A percentile compares a stretch with the other conserved stretches of the same genome.
These are phyloP conservation scores for Drosera spatulata DNA, from an alignment of 179 eudicot species.

Conservation along the genomic window DNA sequence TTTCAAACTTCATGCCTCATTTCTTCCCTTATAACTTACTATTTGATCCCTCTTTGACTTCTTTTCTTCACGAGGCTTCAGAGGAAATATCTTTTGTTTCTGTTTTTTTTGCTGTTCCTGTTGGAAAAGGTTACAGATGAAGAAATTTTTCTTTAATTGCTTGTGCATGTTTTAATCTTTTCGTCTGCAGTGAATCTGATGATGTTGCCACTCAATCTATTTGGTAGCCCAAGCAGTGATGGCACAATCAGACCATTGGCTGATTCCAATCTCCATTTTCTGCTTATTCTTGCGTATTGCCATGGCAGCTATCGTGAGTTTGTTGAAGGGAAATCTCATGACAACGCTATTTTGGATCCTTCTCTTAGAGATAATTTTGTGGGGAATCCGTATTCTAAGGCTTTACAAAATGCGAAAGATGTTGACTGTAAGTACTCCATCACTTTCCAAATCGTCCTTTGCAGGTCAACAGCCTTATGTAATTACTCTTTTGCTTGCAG, in stretches of 20 bases:
- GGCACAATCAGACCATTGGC: slow-evolving; percentile 60
- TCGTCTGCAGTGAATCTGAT: slow-evolving; percentile 85
- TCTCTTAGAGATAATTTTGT: slow-evolving; percentile 38
- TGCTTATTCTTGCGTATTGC: slow-evolving; percentile 76
- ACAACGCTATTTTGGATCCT: slow-evolving; percentile 29
- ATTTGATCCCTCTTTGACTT: too few species aligned
- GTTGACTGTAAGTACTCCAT: slow-evolving; percentile 52
- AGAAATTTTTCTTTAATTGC: too few species aligned
- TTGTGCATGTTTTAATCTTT: slow-evolving; percentile 6
- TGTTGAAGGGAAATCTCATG: slow-evolving; percentile 23
- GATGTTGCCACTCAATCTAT: slow-evolving; percentile 60
- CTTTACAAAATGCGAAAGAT: slow-evolving; percentile 73
- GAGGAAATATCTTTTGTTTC: too few species aligned
- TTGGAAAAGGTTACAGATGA: too few species aligned
- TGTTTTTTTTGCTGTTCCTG: background rate
- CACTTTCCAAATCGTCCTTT: slow-evolving; percentile 3
- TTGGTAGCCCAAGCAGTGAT: slow-evolving; percentile 48
- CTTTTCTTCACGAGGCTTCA: too few species aligned
- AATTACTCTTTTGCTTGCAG: slow-evolving; percentile 40
- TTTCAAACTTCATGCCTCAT: background rate
- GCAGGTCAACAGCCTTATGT: slow-evolving; percentile 4
- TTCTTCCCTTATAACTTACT: background rate
- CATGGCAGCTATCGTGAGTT: slow-evolving; percentile 36
- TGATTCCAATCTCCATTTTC: slow-evolving; percentile 58
- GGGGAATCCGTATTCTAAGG: slow-evolving; percentile 76